Evolutionary conservation across 352 stramenopile genomes (phyloP).

Genomic region (Globisporangium alternatum): DNA sequence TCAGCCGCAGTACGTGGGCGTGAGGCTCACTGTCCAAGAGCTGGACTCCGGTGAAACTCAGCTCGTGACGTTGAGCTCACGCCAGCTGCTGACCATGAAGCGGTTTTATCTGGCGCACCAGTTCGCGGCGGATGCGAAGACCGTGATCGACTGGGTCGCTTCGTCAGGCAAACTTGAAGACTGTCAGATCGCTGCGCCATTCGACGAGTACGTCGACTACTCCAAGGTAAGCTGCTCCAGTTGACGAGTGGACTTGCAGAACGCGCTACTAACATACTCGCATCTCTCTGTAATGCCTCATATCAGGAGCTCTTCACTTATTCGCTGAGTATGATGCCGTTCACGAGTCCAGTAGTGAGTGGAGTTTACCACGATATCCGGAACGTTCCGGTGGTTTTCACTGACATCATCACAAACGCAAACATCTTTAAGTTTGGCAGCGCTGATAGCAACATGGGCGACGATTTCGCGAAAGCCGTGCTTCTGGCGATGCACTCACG

Average conservation of each 20-base stretch:
- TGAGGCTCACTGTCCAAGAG: not conserved
- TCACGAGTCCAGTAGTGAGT: not conserved
- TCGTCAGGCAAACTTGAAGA: not conserved
- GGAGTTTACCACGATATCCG: not conserved
- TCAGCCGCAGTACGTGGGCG: not conserved
- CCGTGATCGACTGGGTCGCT: not conserved
- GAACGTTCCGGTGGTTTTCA: slow-evolving; percentile 6
- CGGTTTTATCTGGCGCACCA: slow-evolving; percentile 2
- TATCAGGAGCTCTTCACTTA: not conserved
- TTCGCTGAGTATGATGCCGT: not conserved
- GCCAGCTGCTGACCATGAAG: slow-evolving; percentile 5
- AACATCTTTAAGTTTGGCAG: slow-evolving; percentile 2
- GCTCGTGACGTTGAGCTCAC: slow-evolving; percentile 1
- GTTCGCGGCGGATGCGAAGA: not conserved
- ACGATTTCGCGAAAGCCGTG: slow-evolving; percentile 9
- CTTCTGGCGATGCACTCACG: slow-evolving; percentile 2
- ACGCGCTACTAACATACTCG: not conserved
- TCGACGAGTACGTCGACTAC: slow-evolving; percentile 1
- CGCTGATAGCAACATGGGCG: not conserved
- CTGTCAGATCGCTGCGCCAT: not conserved
- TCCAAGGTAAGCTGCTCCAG: not conserved
- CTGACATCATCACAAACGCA: slow-evolving; percentile 4
- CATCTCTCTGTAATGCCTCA: not conserved
- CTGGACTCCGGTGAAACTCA: too few relatives aligned
- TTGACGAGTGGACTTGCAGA: not conserved